Evolutionary conservation across 768 basidiomycete genomes (phyloP).

Genomic region (Tricholoma sp.): DNA sequence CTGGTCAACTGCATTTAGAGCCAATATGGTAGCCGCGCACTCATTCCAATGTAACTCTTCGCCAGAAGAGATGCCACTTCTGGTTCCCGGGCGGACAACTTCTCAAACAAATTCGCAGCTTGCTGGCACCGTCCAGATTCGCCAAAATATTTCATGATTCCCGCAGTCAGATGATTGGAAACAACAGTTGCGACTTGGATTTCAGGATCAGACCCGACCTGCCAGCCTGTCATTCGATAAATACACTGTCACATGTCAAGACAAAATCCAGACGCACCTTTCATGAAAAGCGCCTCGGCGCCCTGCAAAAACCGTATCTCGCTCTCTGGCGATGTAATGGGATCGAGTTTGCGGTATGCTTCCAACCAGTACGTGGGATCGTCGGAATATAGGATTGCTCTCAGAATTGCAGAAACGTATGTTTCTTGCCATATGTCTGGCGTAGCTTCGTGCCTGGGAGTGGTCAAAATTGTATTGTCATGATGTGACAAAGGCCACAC

Average conservation of each 20-base stretch:
- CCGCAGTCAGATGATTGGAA: conserved; percentile 93
- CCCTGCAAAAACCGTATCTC: conserved; percentile 89
- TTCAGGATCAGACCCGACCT: conserved; percentile 96
- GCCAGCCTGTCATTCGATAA: conserved; percentile 66
- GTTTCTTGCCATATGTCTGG: conserved; percentile 96
- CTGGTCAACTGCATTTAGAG: background rate
- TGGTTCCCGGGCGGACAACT: conserved; percentile 76
- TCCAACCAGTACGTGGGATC: conserved; percentile 89
- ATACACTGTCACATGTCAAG: background rate
- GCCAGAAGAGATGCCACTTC: conserved; percentile 88
- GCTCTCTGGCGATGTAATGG: conserved; percentile 83
- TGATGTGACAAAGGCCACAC: conserved; percentile 37
- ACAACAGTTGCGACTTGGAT: conserved; percentile 97
- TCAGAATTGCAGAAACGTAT: conserved; percentile 86
- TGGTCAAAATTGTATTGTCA: background rate
- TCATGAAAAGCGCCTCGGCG: conserved; percentile 82
- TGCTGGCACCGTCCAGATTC: conserved; percentile 83
- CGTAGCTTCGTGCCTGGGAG: conserved; percentile 77
- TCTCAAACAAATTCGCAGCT: conserved; percentile 93
- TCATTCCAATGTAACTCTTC: conserved; percentile 93
- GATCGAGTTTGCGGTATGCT: conserved; percentile 93
- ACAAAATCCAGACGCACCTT: conserved; percentile 39
- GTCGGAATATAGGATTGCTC: conserved; percentile 93
- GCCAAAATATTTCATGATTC: conserved; percentile 95
- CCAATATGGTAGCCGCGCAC: conserved; percentile 44